Conservation (phyloP, 495 filamentous ascomycete species). For the Trichoderma parareesei region DNA sequence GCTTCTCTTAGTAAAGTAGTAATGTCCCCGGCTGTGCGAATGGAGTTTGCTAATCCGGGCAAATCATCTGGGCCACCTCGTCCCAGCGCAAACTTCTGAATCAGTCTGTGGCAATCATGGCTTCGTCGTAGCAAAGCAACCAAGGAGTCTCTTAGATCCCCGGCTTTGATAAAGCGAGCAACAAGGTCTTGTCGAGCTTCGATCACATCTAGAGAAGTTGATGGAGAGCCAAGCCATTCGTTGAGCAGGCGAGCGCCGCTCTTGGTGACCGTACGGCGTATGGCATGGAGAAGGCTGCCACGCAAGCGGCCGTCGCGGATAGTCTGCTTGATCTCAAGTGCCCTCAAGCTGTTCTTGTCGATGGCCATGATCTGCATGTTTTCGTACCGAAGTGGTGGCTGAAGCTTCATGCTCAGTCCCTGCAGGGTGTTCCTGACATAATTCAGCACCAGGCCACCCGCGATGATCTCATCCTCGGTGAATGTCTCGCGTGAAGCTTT, state of each 20-base stretch:
- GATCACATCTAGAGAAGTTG: slow-evolving; percentile 72
- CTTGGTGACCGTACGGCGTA: slow-evolving; percentile 84
- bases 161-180: slow-evolving; percentile 54
- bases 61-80: slow-evolving; percentile 93
- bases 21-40: slow-evolving; percentile 68
- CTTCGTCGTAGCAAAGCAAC: slow-evolving; percentile 60
- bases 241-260: slow-evolving; percentile 78
- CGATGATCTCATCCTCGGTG: slow-evolving; percentile 47
- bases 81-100: slow-evolving; percentile 88
- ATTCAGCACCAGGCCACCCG: slow-evolving; percentile 67
- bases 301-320: slow-evolving; percentile 63
- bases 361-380: slow-evolving; percentile 75
- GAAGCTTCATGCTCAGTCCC: slow-evolving; percentile 73
- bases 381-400: slow-evolving; percentile 67
- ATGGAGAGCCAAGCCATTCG: slow-evolving; percentile 78
- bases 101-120: slow-evolving; percentile 79
- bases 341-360: slow-evolving; percentile 82
- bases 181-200: slow-evolving; percentile 78
- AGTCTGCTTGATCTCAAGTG: slow-evolving; percentile 81
- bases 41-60: slow-evolving; percentile 69
- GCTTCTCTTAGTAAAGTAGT: slow-evolving; percentile 30
- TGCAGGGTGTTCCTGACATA: slow-evolving; percentile 77
- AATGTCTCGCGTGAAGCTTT: slow-evolving; percentile 33
- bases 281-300: slow-evolving; percentile 79
- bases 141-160: slow-evolving; percentile 58